phyloP scores from a whole-genome alignment of 139 green algal species.

The Picochlorum sp. region DNA sequence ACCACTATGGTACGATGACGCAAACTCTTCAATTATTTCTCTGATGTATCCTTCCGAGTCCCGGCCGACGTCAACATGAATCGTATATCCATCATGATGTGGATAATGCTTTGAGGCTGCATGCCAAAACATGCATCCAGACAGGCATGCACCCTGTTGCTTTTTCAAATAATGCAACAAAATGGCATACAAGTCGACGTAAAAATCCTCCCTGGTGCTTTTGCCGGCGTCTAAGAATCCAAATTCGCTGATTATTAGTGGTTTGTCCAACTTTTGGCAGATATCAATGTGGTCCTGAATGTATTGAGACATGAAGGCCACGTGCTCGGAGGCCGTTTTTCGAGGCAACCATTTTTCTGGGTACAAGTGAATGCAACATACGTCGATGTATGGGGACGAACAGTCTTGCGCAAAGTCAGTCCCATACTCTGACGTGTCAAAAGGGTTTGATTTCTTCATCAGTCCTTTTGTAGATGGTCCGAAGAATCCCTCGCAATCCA shows the following conservation, averaged over 20 bases:
- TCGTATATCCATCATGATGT: slow-evolving; percentile 55
- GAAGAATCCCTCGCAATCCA: slow-evolving; percentile 66
- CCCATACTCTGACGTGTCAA: slow-evolving; percentile 31
- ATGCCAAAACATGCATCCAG: slow-evolving; percentile 41
- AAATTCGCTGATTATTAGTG: slow-evolving; percentile 52
- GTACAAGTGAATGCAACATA: slow-evolving; percentile 58
- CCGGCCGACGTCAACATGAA: slow-evolving; percentile 30
- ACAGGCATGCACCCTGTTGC: slow-evolving; percentile 1
- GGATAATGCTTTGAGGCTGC: slow-evolving; percentile 37
- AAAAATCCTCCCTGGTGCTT: slow-evolving; percentile 1
- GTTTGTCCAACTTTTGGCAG: slow-evolving; percentile 34
- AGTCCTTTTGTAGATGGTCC: slow-evolving; percentile 41
- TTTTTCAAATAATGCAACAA: slow-evolving; percentile 15
- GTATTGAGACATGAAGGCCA: slow-evolving; percentile 30
- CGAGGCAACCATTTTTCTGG: slow-evolving; percentile 50
- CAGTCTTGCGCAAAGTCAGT: slow-evolving; percentile 49
- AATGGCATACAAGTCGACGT: background rate
- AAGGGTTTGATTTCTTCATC: slow-evolving; percentile 35
- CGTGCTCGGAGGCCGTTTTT: slow-evolving; percentile 12
- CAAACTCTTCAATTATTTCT: background rate
- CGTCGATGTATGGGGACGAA: slow-evolving; percentile 43
- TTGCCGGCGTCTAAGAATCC: slow-evolving; percentile 32
- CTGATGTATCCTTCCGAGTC: background rate
- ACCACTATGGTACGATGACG: background rate
- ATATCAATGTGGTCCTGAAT: slow-evolving; percentile 29